Percentiles rank a stretch among this genome's conserved stretches.
Evolutionary conservation across 176 grass and related monocot genomes (phyloP).

Genomic region (Aegilops longissima): DNA sequence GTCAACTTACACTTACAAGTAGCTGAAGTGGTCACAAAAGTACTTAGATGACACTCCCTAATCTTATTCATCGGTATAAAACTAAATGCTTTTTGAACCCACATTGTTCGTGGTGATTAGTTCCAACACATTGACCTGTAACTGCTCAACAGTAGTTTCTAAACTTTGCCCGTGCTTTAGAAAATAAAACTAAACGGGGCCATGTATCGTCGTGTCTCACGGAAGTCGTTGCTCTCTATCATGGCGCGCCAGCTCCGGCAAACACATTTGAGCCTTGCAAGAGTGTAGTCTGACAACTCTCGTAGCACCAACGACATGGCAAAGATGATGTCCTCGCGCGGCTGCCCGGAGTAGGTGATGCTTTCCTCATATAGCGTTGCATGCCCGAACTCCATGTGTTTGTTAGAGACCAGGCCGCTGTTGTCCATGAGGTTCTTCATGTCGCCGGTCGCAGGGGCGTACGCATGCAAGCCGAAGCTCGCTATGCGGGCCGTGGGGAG

Average conservation of each 20-base stretch:
- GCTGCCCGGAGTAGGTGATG: background rate
- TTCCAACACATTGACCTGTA: no score
- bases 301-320: background rate
- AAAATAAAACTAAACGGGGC: background rate
- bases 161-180: background rate
- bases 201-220: background rate
- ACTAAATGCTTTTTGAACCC: no score
- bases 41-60: no score
- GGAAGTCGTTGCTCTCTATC: background rate
- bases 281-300: background rate
- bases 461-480: background rate
- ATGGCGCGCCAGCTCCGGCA: background rate
- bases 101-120: no score
- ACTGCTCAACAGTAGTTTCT: no score
- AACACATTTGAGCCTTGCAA: background rate
- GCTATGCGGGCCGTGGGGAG: background rate
- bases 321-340: background rate
- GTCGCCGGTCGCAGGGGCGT: background rate
- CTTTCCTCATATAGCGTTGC: background rate
- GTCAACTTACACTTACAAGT: no score
- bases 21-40: no score
- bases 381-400: background rate
- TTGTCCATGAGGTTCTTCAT: background rate
- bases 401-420: background rate
- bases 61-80: no score